Percentiles rank a stretch among this genome's conserved stretches.
phyloP scores from a whole-genome alignment of 1,139 yeast species.

The Protomyces gravidus region DNA sequence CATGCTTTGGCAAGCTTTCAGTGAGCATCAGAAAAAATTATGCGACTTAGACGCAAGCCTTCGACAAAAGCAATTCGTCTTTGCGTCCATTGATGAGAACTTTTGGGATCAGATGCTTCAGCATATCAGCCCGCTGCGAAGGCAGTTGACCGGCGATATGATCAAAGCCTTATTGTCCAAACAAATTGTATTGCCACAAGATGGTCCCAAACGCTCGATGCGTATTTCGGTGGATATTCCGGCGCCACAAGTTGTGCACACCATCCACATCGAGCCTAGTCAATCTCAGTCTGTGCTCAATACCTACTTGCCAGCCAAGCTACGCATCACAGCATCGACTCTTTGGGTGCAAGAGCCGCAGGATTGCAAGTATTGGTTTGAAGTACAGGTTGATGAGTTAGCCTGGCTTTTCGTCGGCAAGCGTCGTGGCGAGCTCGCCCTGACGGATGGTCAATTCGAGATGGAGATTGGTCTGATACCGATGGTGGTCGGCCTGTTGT shows the following conservation, averaged over 20 bases:
- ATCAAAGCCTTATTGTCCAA: background rate
- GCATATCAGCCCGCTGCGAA: background rate
- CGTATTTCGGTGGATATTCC: constrained; percentile 2
- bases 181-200: background rate
- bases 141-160: background rate
- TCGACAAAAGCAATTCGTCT: background rate
- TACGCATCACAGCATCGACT: background rate
- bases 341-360: background rate
- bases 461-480: background rate
- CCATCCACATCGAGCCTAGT: background rate
- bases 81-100: background rate
- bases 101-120: background rate
- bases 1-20: background rate
- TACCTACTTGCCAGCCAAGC: background rate
- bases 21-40: background rate
- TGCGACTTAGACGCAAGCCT: background rate
- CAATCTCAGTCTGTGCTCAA: background rate
- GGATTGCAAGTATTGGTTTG: background rate
- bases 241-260: constrained; percentile 2
- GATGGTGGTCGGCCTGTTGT: background rate
- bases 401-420: constrained; percentile 16
- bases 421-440: background rate
- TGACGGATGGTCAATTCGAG: background rate
- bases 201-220: background rate
- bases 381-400: constrained; percentile 4